Conservation (phyloP, 495 filamentous ascomycete genomes). For the Hypoxylon perforatum region DNA sequence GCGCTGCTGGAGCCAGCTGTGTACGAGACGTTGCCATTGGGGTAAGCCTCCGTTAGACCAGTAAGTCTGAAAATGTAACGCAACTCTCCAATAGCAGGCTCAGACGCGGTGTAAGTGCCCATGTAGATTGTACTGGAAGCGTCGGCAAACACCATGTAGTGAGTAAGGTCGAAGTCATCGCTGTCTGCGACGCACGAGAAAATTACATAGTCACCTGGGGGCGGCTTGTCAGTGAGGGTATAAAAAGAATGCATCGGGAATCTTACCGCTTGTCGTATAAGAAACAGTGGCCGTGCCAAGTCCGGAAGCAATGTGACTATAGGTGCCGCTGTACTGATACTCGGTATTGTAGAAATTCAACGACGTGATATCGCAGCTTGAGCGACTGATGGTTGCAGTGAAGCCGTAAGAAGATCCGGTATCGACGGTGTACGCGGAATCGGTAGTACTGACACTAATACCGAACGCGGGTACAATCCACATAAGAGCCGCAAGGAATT, state of each 20-base stretch:
- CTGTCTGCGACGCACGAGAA: constrained; percentile 56
- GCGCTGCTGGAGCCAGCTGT: constrained; percentile 51
- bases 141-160: constrained; percentile 65
- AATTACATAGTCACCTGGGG: constrained; percentile 58
- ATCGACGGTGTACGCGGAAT: constrained; percentile 54
- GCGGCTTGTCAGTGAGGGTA: constrained; percentile 17
- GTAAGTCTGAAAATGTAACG: constrained; percentile 67
- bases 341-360: constrained; percentile 62
- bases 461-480: constrained; percentile 40
- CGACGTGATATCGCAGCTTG: constrained; percentile 66
- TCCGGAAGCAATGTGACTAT: constrained; percentile 66
- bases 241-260: constrained; percentile 1
- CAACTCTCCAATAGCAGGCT: constrained; percentile 64
- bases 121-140: constrained; percentile 65
- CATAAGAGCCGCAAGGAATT: constrained; percentile 31
- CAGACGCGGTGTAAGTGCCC: constrained; percentile 65
- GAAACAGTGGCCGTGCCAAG: constrained; percentile 61
- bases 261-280: constrained; percentile 44
- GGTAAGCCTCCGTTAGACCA: constrained; percentile 58
- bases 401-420: constrained; percentile 57
- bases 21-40: constrained; percentile 49
- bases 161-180: constrained; percentile 58
- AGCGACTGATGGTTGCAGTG: constrained; percentile 58
- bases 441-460: constrained; percentile 45
- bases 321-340: constrained; percentile 58